phyloP scores from a whole-genome alignment of 1,284 basidiomycete genomes.

The Fomitopsis betulina region DNA sequence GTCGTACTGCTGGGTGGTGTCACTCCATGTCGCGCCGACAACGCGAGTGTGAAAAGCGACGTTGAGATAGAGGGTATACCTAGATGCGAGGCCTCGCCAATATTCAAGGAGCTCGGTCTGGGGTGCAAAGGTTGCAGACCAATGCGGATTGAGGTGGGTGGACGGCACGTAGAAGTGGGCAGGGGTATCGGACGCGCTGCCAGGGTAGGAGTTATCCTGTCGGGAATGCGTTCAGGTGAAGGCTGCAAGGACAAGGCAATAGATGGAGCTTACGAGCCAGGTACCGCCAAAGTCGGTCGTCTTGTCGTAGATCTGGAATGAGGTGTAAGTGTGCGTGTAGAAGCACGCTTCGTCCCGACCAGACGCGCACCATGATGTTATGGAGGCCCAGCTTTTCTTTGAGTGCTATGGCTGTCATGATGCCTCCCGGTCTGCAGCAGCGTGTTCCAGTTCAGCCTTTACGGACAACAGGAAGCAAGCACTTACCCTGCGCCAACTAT shows the following conservation, averaged over 20 bases:
- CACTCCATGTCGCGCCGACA: constrained; percentile 37
- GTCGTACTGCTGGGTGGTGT: constrained; percentile 26
- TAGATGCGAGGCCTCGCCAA: constrained; percentile 23
- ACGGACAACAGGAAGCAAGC: neutral
- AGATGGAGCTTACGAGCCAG: constrained; percentile 26
- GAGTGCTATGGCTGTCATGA: constrained; percentile 19
- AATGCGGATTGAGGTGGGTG: constrained; percentile 28
- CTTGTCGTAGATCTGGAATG: constrained; percentile 30
- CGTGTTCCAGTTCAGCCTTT: no score
- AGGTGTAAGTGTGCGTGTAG: neutral
- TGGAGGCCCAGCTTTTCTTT: constrained; percentile 19
- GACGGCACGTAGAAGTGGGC: constrained; percentile 31
- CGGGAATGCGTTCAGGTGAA: neutral
- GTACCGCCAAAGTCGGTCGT: constrained; percentile 30
- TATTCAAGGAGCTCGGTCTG: constrained; percentile 31
- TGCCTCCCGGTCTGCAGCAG: constrained; percentile 19
- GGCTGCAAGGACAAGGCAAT: neutral
- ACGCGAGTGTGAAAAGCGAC: constrained; percentile 32
- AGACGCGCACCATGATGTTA: constrained; percentile 20
- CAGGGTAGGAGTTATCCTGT: constrained; percentile 29
- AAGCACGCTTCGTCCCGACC: no score
- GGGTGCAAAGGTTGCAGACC: constrained; percentile 20
- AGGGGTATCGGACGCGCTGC: constrained; percentile 24
- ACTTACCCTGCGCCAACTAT: constrained; percentile 8
- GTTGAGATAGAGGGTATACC: constrained; percentile 20